Evolutionary conservation across 169 alveolate species (phyloP).

Genomic region (Cryptosporidium andersoni): DNA sequence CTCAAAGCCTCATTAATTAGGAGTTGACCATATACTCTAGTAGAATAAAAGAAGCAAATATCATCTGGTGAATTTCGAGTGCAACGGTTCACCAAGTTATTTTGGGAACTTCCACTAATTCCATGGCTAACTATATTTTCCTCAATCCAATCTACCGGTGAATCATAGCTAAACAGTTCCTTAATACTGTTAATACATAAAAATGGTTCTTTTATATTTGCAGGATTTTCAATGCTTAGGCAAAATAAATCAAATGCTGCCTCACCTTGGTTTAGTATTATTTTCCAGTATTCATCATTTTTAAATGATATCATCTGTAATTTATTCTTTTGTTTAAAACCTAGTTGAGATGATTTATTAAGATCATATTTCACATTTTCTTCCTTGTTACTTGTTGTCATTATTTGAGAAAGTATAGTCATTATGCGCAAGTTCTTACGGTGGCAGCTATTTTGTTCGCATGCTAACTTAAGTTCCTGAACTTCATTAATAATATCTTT

Average conservation of each 20-base stretch:
- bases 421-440: slow-evolving; percentile 38
- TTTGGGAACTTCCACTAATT: not conserved
- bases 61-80: slow-evolving; percentile 62
- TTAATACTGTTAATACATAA: slow-evolving; percentile 30
- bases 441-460: slow-evolving; percentile 49
- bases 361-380: not conserved
- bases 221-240: not conserved
- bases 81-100: slow-evolving; percentile 13
- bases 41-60: slow-evolving; percentile 22
- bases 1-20: slow-evolving; percentile 21
- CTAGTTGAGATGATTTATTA: not conserved
- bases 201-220: slow-evolving; percentile 20
- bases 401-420: slow-evolving; percentile 21
- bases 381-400: not conserved
- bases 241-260: slow-evolving; percentile 36
- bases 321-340: too few species aligned
- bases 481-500: not conserved
- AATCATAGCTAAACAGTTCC: not conserved
- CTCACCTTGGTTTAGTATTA: slow-evolving; percentile 21
- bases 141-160: slow-evolving; percentile 28
- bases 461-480: slow-evolving; percentile 5
- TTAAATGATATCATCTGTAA: not conserved
- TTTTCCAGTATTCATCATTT: slow-evolving; percentile 39
- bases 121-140: not conserved
- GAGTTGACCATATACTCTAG: slow-evolving; percentile 57